Base-by-base conservation (phyloP, 805 yeast species). In the Nakazawaea holstii region DNA sequence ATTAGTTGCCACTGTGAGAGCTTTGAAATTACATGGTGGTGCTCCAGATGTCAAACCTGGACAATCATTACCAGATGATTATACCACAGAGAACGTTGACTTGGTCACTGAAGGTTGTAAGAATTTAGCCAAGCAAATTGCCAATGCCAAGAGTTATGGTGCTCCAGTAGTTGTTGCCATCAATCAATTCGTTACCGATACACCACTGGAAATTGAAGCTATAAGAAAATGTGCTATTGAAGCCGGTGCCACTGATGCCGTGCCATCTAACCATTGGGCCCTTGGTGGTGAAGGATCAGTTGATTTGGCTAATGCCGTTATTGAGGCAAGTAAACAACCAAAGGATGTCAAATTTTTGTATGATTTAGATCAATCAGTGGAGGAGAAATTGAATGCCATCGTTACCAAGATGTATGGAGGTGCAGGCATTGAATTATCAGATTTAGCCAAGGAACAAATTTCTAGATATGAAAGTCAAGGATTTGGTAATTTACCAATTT, bases 1-100 rank as follows among this genome's bases (percentile, higher is more conserved):
- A 41, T 75, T 86, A 56, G 95, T 86, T 51, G 94, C 95, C 45
- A 86, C 95, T 35, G 84, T 84, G 17, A 77, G 95, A 69, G 95
- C 95, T 26, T 72, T 86, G 67, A 86, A 86, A 66, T 80, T 86
- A 42, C 95, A 86, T 62, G 95, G 95, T 62, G 95, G 95, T 60
- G 95, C 90, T 45, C 88, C 94, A 43, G 90, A 84, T 58, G 92
- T 86, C 49, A 86, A 84, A 67, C 89, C 95, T 39, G 95, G 94
- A 59, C 86, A 85, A 53, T 73, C 88, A 48, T 73, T 86, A 62
- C 88, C 92, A 52, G 70, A 78, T 30, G 92, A 78, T 61, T 86
- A 86, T 69, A 72, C 80, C 17, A 74, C 75, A 56, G 95, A 86
- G 64, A 81, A 85, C 65, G 72, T 80, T 53, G 89, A 82, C 17